These are phyloP conservation scores for Neofusicoccum cordaticola DNA, from an alignment of 2,329 filamentous ascomycete species.

Conservation along the genomic window DNA sequence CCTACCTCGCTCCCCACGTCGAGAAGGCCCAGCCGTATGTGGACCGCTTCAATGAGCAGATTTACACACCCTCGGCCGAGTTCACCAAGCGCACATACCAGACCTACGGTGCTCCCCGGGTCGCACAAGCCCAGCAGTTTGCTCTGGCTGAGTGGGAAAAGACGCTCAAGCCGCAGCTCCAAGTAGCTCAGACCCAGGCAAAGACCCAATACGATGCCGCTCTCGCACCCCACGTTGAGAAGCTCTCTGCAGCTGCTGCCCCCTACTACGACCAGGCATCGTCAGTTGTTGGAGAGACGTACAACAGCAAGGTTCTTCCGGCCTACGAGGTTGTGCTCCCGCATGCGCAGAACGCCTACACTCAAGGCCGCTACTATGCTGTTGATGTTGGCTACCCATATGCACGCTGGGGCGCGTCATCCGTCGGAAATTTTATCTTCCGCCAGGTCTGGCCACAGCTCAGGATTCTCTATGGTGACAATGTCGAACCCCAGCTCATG, in stretches of 20 bases:
- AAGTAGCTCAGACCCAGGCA: constrained; percentile 60
- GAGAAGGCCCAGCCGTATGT: constrained; percentile 72
- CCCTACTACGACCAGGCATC: constrained; percentile 72
- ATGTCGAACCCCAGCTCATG: constrained; percentile 91
- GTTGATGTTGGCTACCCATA: constrained; percentile 70
- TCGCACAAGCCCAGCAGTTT: constrained; percentile 65
- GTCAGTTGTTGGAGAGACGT: constrained; percentile 64
- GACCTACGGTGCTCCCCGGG: constrained; percentile 71
- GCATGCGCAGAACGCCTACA: constrained; percentile 68
- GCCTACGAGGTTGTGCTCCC: constrained; percentile 72
- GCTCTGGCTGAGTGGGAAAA: constrained; percentile 73
- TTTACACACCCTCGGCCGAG: constrained; percentile 66
- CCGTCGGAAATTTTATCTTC: constrained; percentile 68
- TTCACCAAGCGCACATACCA: constrained; percentile 61
- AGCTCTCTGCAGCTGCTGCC: constrained; percentile 53
- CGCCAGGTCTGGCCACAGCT: constrained; percentile 78
- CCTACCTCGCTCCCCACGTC: constrained; percentile 81
- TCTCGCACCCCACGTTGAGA: constrained; percentile 71
- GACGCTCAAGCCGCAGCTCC: constrained; percentile 71
- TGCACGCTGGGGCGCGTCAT: constrained; percentile 67
- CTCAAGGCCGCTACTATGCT: constrained; percentile 63
- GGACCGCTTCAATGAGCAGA: constrained; percentile 52
- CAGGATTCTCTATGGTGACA: constrained; percentile 77
- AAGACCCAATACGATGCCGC: constrained; percentile 66
- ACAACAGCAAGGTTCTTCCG: constrained; percentile 71